Evolutionary conservation across 2,329 filamentous ascomycete species (phyloP).

Genomic region (Hymenoscyphus albidus): DNA sequence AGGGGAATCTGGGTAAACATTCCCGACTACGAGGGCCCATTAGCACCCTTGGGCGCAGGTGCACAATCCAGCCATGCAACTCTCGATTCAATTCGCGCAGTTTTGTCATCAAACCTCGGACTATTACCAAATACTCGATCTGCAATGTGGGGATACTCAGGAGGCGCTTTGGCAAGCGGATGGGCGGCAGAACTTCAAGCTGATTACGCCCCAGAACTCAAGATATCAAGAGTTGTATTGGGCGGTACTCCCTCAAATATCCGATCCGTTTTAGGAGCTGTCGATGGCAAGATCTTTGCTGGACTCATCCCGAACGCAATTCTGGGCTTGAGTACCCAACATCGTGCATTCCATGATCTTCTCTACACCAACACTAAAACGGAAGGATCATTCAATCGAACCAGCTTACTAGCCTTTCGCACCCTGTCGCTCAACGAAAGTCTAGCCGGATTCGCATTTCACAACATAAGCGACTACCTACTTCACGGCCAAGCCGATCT

Average conservation of each 20-base stretch:
- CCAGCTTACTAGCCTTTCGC: constrained; percentile 32
- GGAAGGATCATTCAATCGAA: constrained; percentile 26
- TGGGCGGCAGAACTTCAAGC: constrained; percentile 51
- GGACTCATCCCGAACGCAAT: constrained; percentile 26
- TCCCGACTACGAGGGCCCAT: constrained; percentile 25
- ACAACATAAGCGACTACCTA: constrained; percentile 43
- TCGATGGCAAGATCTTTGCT: constrained; percentile 35
- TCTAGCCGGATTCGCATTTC: constrained; percentile 30
- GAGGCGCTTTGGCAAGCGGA: constrained; percentile 49
- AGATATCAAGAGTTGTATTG: constrained; percentile 45
- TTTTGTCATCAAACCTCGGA: background rate
- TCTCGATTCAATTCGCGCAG: constrained; percentile 25
- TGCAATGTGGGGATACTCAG: constrained; percentile 52
- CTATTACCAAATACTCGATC: constrained; percentile 3
- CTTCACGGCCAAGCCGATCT: constrained; percentile 33
- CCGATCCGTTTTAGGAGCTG: constrained; percentile 35
- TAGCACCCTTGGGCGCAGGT: constrained; percentile 16
- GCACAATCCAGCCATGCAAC: constrained; percentile 19
- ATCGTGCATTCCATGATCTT: background rate
- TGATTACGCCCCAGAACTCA: constrained; percentile 50
- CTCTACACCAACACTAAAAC: background rate
- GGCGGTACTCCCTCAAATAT: constrained; percentile 46
- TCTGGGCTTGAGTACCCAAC: constrained; percentile 15
- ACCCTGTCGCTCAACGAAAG: constrained; percentile 31
- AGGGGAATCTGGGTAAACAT: constrained; percentile 22